Evolutionary conservation across 148 eudicot species (phyloP).

Genomic region (Talinum fruticosum): DNA sequence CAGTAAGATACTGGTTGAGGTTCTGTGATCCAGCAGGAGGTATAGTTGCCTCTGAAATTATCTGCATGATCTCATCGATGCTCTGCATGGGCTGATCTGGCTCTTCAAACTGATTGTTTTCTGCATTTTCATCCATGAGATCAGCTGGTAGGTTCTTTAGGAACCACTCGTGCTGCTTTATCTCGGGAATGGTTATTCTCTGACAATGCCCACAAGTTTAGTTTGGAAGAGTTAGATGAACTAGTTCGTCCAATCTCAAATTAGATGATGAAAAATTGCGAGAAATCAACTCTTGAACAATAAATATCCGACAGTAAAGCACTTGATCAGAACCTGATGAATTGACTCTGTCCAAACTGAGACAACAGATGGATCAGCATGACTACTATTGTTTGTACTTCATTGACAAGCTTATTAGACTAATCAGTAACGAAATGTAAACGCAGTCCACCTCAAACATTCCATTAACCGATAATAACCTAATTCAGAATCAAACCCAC

Average conservation of each 20-base stretch:
- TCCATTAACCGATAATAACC: too few species aligned
- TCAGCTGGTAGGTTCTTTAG: conserved; percentile 83
- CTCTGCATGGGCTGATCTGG: conserved; percentile 84
- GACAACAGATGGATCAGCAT: neutral
- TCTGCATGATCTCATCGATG: conserved; percentile 84
- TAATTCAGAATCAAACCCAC: too few species aligned
- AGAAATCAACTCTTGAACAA: neutral
- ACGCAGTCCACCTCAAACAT: too few species aligned
- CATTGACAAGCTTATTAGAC: too few species aligned
- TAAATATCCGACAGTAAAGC: too few species aligned
- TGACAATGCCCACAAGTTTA: conserved; percentile 29
- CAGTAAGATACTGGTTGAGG: conserved; percentile 65
- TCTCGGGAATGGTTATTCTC: conserved; percentile 82
- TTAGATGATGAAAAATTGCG: neutral
- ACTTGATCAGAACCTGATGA: too few species aligned
- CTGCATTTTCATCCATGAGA: conserved; percentile 47
- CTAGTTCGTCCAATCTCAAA: neutral
- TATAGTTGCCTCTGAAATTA: conserved; percentile 84
- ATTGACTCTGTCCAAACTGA: too few species aligned
- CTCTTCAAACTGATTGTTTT: conserved; percentile 54
- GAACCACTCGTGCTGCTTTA: conserved; percentile 84
- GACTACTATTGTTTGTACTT: neutral
- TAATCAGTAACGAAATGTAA: too few species aligned
- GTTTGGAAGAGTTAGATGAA: neutral
- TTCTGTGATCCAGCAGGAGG: conserved; percentile 74